phyloP scores from a whole-genome alignment of 108 stramenopile species.

The Ochromonas danica region DNA sequence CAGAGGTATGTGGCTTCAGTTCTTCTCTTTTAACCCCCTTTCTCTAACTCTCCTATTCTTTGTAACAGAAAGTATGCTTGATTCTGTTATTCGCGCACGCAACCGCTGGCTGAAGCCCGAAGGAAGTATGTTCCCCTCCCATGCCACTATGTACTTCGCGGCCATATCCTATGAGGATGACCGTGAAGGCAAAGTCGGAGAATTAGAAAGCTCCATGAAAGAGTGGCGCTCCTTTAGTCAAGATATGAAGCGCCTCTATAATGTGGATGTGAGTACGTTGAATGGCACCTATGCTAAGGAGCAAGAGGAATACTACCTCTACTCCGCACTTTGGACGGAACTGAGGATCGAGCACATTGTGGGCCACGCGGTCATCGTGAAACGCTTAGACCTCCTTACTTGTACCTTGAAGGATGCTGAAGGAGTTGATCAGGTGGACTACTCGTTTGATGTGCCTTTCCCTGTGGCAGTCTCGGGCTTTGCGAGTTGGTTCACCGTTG shows the following conservation, averaged over 20 bases:
- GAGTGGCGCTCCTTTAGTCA: slow-evolving; percentile 84
- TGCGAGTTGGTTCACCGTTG: slow-evolving; percentile 94
- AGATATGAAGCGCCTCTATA: slow-evolving; percentile 76
- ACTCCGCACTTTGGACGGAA: slow-evolving; percentile 86
- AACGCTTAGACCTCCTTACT: slow-evolving; percentile 80
- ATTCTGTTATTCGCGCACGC: slow-evolving; percentile 83
- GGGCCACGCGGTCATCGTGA: slow-evolving; percentile 72
- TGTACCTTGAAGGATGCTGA: slow-evolving; percentile 85
- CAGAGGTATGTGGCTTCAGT: too few relatives aligned
- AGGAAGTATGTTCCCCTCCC: slow-evolving; percentile 91
- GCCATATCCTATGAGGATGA: slow-evolving; percentile 89
- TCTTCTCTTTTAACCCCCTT: too few relatives aligned
- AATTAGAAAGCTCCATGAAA: slow-evolving; percentile 75
- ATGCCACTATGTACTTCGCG: slow-evolving; percentile 86
- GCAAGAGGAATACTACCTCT: slow-evolving; percentile 87
- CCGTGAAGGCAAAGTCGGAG: slow-evolving; percentile 65
- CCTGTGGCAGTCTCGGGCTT: slow-evolving; percentile 71
- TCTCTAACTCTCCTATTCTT: too few relatives aligned
- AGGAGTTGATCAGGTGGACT: slow-evolving; percentile 67
- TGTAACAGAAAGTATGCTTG: slow-evolving; percentile 97
- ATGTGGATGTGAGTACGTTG: slow-evolving; percentile 81
- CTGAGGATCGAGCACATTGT: slow-evolving; percentile 71
- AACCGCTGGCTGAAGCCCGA: slow-evolving; percentile 64
- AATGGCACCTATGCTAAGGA: slow-evolving; percentile 81
- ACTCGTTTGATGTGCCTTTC: slow-evolving; percentile 72